Base-by-base conservation (phyloP, 208 protist species). In the Wallacemonas sp. region DNA sequence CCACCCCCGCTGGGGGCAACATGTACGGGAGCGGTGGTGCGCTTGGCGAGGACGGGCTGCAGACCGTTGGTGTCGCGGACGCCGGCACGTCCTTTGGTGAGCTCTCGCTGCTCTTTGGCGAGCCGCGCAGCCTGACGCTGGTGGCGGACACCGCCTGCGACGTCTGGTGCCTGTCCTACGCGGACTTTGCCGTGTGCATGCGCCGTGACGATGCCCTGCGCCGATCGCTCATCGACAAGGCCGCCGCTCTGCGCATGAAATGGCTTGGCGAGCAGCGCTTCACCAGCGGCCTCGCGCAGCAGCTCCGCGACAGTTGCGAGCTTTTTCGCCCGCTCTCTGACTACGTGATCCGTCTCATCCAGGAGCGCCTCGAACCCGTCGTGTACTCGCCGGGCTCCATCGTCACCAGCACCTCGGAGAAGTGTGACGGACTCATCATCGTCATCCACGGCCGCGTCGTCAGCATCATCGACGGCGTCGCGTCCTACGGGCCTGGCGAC, bases 191-290 rank as follows among this genome's bases (percentile, higher is more conserved):
- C 5, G 47, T 36, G 26, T 78, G 80, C 16, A 82, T 93, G 61
- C 84, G 79, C 33, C 75, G 84, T 55, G 90, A 95, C 61, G 82
- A 86, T 27, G 74, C 76, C 14, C 68, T 93, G 56, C 81, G 86
- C 9, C 64, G 71, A 24, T 76, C 71, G 24, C 66, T 91, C 29
- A 68, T 92, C 38, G 69, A 72, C 46, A 95, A 93, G 69, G 90
- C 87, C 23, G 86, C 87, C n/a, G 81, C 85, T 23, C 74, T 95
- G 47, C 83, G 90, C 32, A 86, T 88, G 48, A 76, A 85, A 57
- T 95, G 90, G 90, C 76, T 95, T 29, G 81, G 80, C 2, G 86
- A 93, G 79, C 86, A 95, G 72, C 82, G 90, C 44, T 88, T 85
- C 57, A 92, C 84, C 33, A 30, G 65, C 5, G 54, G 79, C 32